Evolutionary conservation across 306 rosid species (phyloP).

Genomic region (Glycine soja): DNA sequence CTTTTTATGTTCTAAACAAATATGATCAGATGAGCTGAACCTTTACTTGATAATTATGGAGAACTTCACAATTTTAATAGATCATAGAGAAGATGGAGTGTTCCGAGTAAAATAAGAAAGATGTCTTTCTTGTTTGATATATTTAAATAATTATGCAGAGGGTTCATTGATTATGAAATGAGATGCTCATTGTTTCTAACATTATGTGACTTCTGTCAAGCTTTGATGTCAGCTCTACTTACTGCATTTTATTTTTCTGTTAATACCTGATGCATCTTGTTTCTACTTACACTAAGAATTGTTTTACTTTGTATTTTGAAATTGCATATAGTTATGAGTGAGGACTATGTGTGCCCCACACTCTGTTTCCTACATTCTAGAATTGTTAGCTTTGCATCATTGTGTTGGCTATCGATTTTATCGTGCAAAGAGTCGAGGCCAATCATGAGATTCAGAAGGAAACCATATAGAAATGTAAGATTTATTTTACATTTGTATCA

Average conservation of each 20-base stretch:
- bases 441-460: conserved; percentile 87
- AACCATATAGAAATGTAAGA: conserved; percentile 83
- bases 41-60: conserved; percentile 15
- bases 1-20: neutral
- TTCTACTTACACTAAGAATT: conserved; percentile 1
- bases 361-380: conserved; percentile 81
- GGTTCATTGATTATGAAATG: conserved; percentile 22
- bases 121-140: neutral
- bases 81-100: neutral
- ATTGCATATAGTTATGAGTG: neutral
- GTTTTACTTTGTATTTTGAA: conserved; percentile 18
- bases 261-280: conserved; percentile 27
- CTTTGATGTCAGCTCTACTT: neutral
- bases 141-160: neutral
- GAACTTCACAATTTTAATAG: conserved; percentile 1
- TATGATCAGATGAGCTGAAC: conserved; percentile 2
- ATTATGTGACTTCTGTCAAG: neutral
- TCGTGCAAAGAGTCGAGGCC: conserved; percentile 87
- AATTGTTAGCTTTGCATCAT: conserved; percentile 73
- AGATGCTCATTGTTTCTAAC: conserved; percentile 1
- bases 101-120: neutral
- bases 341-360: conserved; percentile 69
- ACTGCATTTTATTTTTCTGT: conserved; percentile 7
- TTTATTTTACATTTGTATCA: conserved; percentile 15
- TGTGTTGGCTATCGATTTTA: conserved; percentile 93